phyloP scores from a whole-genome alignment of 2,329 filamentous ascomycete genomes.

The Chaetothyriales sp. region DNA sequence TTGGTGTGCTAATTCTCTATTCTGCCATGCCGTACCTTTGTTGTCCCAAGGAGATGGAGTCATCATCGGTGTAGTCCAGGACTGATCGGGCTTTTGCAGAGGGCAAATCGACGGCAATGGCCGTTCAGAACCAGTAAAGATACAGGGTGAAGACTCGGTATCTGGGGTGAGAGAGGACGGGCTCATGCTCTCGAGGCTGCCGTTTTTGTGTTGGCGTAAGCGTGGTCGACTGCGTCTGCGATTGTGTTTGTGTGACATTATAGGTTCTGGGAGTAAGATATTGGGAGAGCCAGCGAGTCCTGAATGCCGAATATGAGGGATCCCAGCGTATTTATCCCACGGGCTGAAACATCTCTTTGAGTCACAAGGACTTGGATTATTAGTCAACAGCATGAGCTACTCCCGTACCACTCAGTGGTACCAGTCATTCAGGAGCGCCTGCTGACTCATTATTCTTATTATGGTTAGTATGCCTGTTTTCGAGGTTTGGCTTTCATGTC shows the following conservation, averaged over 20 bases:
- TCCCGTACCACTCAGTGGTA: too few species aligned
- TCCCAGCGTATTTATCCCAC: not conserved
- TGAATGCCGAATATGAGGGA: not conserved
- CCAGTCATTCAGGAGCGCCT: not conserved
- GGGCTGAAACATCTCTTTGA: not conserved
- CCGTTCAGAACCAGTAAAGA: not conserved
- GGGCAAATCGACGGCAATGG: not conserved
- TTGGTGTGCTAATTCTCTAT: slow-evolving; percentile 21
- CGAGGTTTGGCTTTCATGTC: not conserved
- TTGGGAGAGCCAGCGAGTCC: not conserved
- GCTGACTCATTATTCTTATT: not conserved
- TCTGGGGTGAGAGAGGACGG: not conserved
- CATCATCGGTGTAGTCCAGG: slow-evolving; percentile 9
- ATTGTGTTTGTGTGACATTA: slow-evolving; percentile 34
- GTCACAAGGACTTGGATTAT: not conserved
- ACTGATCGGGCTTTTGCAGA: slow-evolving; percentile 12
- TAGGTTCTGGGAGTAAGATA: not conserved
- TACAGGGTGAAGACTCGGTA: not conserved
- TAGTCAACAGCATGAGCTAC: not conserved
- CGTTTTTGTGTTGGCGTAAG: slow-evolving; percentile 21
- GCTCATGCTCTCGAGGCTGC: not conserved
- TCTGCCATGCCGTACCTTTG: slow-evolving; percentile 27
- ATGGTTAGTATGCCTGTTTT: too few species aligned
- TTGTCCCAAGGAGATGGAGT: slow-evolving; percentile 29
- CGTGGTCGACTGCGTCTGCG: slow-evolving; percentile 30